phyloP scores from a whole-genome alignment of 2,329 filamentous ascomycete species.

The Thielaviopsis populi region DNA sequence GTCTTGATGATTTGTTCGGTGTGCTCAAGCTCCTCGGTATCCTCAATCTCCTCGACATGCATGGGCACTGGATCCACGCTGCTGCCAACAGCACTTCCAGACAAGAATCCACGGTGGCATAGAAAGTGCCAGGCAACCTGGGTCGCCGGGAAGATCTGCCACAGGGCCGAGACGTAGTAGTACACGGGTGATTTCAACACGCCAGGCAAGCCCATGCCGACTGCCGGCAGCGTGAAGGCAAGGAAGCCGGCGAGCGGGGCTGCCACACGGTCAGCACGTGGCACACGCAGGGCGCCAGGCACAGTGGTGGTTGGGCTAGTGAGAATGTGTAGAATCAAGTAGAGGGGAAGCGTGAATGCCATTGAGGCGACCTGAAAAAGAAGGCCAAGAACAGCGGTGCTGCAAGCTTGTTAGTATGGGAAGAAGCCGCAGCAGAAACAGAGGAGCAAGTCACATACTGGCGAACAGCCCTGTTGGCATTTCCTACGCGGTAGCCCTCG shows the following conservation, averaged over 20 bases:
- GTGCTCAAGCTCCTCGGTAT: neutral
- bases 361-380: conserved; percentile 6
- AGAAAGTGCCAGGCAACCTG: neutral
- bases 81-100: neutral
- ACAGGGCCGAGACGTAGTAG: conserved; percentile 9
- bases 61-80: neutral
- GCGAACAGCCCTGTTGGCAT: neutral
- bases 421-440: neutral
- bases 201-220: conserved; percentile 1
- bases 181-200: neutral
- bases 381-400: conserved; percentile 10
- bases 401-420: neutral
- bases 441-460: neutral
- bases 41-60: neutral
- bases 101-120: neutral
- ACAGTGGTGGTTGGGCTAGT: neutral
- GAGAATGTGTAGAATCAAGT: conserved; percentile 8
- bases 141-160: conserved; percentile 12
- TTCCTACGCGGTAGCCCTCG: conserved; percentile 10
- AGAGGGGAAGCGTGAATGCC: conserved; percentile 9
- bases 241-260: neutral
- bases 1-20: neutral
- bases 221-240: conserved; percentile 1
- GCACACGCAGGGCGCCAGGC: neutral
- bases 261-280: neutral